Evolutionary conservation across 2,329 filamentous ascomycete species (phyloP).

Genomic region (Leptographium radiaticola): DNA sequence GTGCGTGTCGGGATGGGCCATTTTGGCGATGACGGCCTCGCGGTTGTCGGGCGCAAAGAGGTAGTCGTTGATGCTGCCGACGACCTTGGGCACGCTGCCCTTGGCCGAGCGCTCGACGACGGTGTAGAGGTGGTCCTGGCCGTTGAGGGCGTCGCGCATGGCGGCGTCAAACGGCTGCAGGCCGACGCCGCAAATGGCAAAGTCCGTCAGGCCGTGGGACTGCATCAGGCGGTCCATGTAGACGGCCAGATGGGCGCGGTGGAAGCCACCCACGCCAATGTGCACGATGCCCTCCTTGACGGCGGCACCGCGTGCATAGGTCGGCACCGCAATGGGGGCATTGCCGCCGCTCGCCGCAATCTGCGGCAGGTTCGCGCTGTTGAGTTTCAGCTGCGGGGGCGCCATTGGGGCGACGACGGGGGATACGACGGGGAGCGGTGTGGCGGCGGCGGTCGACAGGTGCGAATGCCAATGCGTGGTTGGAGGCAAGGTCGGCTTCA

Average conservation of each 20-base stretch:
- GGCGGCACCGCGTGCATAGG: constrained; percentile 26
- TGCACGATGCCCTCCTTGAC: constrained; percentile 42
- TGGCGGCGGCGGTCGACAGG: too few relatives aligned
- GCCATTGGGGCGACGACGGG: background rate
- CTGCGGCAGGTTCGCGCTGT: constrained; percentile 23
- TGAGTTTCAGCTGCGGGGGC: constrained; percentile 21
- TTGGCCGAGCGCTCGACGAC: constrained; percentile 39
- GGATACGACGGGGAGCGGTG: too few relatives aligned
- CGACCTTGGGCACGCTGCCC: constrained; percentile 32
- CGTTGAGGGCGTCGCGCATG: constrained; percentile 35
- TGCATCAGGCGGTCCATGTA: constrained; percentile 35
- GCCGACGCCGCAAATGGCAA: constrained; percentile 38
- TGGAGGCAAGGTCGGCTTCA: too few relatives aligned
- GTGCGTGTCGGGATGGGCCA: constrained; percentile 39
- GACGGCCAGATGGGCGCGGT: constrained; percentile 38
- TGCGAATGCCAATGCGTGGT: too few relatives aligned
- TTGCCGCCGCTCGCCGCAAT: constrained; percentile 13
- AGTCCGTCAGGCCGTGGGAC: constrained; percentile 30
- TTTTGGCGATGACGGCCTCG: constrained; percentile 38
- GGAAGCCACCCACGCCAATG: constrained; percentile 40
- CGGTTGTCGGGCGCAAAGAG: constrained; percentile 37
- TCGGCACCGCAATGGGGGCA: constrained; percentile 22
- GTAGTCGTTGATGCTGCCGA: constrained; percentile 39
- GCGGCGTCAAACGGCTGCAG: constrained; percentile 33
- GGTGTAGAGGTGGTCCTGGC: constrained; percentile 39